phyloP scores from a whole-genome alignment of 148 eudicot genomes.

The Bassia scoparia region DNA sequence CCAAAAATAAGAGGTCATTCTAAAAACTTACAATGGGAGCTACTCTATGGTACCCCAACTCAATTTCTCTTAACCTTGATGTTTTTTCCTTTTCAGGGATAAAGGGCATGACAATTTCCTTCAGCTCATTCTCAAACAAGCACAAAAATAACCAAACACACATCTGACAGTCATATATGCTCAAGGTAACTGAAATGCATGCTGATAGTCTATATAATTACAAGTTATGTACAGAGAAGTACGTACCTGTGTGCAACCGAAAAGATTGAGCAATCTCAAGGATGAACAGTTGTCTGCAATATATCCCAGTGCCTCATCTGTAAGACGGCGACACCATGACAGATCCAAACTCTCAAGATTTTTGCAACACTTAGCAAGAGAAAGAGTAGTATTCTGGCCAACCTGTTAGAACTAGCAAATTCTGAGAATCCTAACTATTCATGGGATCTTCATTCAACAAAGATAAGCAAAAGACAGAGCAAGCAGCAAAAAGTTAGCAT shows the following conservation, averaged over 20 bases:
- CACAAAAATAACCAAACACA: neutral
- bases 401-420: conserved; percentile 42
- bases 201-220: neutral
- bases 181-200: neutral
- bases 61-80: no score
- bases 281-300: conserved; percentile 77
- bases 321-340: conserved; percentile 84
- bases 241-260: conserved; percentile 87
- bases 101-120: neutral
- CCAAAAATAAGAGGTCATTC: neutral
- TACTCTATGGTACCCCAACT: no score
- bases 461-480: neutral
- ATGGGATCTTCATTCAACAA: neutral
- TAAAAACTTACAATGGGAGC: no score
- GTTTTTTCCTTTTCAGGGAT: no score
- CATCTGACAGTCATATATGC: neutral
- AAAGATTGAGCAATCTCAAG: conserved; percentile 63
- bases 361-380: conserved; percentile 58
- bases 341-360: conserved; percentile 65
- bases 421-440: neutral
- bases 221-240: neutral
- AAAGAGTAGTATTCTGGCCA: conserved; percentile 57
- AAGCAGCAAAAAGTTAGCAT: conserved; percentile 8
- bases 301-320: conserved; percentile 71
- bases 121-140: neutral